Evolutionary conservation across 306 rosid genomes (phyloP), one percentile per base, ranked within the genome.

Genomic region (Rubus parviflorus): DNA sequence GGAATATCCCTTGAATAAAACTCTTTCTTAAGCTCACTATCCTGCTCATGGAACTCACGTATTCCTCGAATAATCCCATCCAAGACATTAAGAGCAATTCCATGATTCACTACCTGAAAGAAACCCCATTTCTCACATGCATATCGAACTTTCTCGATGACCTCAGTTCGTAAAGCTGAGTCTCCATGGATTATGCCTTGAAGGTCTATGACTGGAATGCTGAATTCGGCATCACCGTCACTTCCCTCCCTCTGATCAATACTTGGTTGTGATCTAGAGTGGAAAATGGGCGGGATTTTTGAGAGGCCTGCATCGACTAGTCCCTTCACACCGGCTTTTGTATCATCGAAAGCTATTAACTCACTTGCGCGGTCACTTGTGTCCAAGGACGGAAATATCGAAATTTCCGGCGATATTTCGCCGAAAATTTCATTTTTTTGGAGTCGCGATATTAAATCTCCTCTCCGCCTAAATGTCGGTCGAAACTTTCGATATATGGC

Each of bases 271-370:
- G 62, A 56, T 51, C 3, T 5, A 25, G 66, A 30, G 19, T 61
- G 4, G 67, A 87, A 89, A 4, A 83, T 57, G 12, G 22, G 68
- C 25, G 89, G 88, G 23, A 89, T 68, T 64, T 78, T 69, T 3
- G 83, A 57, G 13, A 85, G 11, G 6, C 88, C 88, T 40, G 81
- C 83, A 75, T 89, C 93, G 47, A 87, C 82, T 3, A 89, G 89
- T 5, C 89, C 89, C 65, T 89, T 83, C 2, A 87, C 93, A 57
- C 87, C 90, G 13, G 57, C 76, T 68, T 85, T 86, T 38, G 90
- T 76, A 20, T 85, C 84, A 60, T 86, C 88, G 70, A 87, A 89
- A 8, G 90, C 86, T 74, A 77, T 83, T 16, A 87, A 75, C 46
- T 79, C 87, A 6, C 74, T 1, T 19, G 7, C 19, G 7, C 10